Evolutionary conservation across 2,329 filamentous ascomycete species (phyloP).

Genomic region (Coniochaeta sp.): DNA sequence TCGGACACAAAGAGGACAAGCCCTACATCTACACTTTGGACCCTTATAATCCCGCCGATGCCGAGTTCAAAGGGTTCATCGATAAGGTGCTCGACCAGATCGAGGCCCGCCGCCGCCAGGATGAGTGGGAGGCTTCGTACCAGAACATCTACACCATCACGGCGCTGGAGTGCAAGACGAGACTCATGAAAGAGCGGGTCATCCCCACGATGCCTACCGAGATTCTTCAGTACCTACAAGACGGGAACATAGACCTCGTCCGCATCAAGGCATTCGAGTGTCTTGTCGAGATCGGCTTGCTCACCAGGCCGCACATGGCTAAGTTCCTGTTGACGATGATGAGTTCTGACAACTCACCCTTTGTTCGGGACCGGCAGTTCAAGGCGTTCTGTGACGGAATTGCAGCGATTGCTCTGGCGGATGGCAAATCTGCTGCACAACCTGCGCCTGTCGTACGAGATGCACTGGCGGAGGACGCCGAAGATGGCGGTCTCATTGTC

Average conservation of each 20-base stretch:
- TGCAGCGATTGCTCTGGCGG: slow-evolving; percentile 55
- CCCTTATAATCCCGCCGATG: slow-evolving; percentile 35
- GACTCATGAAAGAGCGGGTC: slow-evolving; percentile 57
- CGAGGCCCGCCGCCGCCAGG: slow-evolving; percentile 59
- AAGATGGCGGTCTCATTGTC: slow-evolving; percentile 38
- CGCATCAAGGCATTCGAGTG: slow-evolving; percentile 61
- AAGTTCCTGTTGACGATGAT: slow-evolving; percentile 50
- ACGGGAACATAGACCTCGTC: slow-evolving; percentile 55
- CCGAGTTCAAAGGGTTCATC: slow-evolving; percentile 38
- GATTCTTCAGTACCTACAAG: slow-evolving; percentile 58
- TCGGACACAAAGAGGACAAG: slow-evolving; percentile 26
- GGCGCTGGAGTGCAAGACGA: slow-evolving; percentile 53
- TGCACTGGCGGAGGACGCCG: slow-evolving; percentile 12
- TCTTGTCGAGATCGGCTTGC: slow-evolving; percentile 54
- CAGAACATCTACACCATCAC: slow-evolving; percentile 61
- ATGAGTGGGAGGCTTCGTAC: slow-evolving; percentile 62
- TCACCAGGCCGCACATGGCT: slow-evolving; percentile 48
- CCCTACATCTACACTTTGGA: slow-evolving; percentile 22
- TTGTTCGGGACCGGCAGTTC: slow-evolving; percentile 53
- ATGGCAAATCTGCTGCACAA: slow-evolving; percentile 16
- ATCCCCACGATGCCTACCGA: slow-evolving; percentile 46
- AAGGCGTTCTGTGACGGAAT: slow-evolving; percentile 52
- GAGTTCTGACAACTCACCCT: slow-evolving; percentile 58
- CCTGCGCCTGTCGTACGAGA: slow-evolving; percentile 9
- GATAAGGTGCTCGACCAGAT: slow-evolving; percentile 54